Conservation (phyloP, 2,329 filamentous ascomycete species). For the Chaetothyriales sp. region DNA sequence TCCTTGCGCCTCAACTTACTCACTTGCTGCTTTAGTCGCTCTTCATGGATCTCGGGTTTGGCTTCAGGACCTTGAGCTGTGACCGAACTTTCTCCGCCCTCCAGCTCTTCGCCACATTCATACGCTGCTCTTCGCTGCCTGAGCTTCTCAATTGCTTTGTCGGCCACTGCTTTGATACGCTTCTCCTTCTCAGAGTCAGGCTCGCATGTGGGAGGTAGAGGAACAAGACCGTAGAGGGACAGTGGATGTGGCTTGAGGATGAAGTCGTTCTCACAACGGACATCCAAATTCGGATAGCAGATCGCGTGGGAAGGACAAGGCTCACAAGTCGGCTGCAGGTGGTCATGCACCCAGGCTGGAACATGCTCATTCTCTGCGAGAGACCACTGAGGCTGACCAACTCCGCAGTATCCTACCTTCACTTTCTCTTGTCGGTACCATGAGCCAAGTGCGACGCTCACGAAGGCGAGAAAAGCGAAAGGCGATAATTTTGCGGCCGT, state of each 20-base stretch:
- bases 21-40: slow-evolving; percentile 63
- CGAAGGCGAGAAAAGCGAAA: slow-evolving; percentile 53
- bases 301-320: slow-evolving; percentile 79
- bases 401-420: slow-evolving; percentile 86
- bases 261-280: slow-evolving; percentile 74
- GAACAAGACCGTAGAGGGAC: slow-evolving; percentile 63
- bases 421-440: slow-evolving; percentile 94
- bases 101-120: slow-evolving; percentile 58
- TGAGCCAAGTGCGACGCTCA: slow-evolving; percentile 56
- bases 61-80: slow-evolving; percentile 24
- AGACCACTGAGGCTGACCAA: slow-evolving; percentile 50
- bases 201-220: slow-evolving; percentile 80
- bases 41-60: slow-evolving; percentile 44
- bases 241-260: slow-evolving; percentile 72
- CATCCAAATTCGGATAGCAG: slow-evolving; percentile 64
- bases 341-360: slow-evolving; percentile 54
- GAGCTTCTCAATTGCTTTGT: slow-evolving; percentile 74
- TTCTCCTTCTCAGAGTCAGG: slow-evolving; percentile 85
- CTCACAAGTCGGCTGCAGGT: slow-evolving; percentile 66
- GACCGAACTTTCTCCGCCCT: slow-evolving; percentile 25
- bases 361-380: slow-evolving; percentile 45
- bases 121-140: slow-evolving; percentile 73
- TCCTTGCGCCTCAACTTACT: slow-evolving; percentile 62
- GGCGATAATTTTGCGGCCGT: slow-evolving; percentile 48
- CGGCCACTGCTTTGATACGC: slow-evolving; percentile 71